Conservation (phyloP, 2,329 filamentous ascomycete species). For the Phialophora expanda region DNA sequence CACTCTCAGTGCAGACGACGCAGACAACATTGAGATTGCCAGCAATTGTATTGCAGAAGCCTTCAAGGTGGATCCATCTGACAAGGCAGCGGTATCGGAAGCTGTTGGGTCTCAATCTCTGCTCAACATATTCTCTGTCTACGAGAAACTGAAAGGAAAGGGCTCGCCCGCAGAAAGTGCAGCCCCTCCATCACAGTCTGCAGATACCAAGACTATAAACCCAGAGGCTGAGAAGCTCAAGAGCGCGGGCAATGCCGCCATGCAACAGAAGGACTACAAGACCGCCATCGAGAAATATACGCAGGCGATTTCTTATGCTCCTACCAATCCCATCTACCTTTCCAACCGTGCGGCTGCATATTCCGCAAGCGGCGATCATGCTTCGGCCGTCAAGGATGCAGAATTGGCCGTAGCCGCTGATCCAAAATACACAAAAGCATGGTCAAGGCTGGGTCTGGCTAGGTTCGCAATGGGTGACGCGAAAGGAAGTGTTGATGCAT, state of each 20-base stretch:
- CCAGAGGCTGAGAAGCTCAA: constrained; percentile 88
- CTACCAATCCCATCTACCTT: constrained; percentile 92
- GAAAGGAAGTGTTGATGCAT: constrained; percentile 91
- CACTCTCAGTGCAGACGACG: constrained; percentile 83
- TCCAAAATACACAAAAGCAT: constrained; percentile 94
- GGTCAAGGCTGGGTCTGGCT: constrained; percentile 90
- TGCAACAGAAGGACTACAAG: constrained; percentile 90
- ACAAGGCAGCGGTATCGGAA: constrained; percentile 72
- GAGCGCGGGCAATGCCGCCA: constrained; percentile 87
- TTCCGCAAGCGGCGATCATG: constrained; percentile 82
- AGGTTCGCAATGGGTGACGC: constrained; percentile 90
- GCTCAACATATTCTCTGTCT: constrained; percentile 89
- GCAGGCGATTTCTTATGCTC: constrained; percentile 78
- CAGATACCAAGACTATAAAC: constrained; percentile 48
- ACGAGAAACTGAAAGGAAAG: constrained; percentile 87
- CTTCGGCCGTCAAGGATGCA: constrained; percentile 81
- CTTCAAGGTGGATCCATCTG: constrained; percentile 89
- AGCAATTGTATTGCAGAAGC: constrained; percentile 92
- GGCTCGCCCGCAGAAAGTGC: constrained; percentile 52
- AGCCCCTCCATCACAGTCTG: constrained; percentile 45
- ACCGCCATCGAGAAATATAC: constrained; percentile 85
- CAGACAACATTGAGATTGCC: constrained; percentile 92
- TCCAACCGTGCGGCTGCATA: constrained; percentile 96
- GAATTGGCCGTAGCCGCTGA: constrained; percentile 88
- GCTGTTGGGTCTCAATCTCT: constrained; percentile 87